Evolutionary conservation across 2,329 filamentous ascomycete genomes (phyloP), one percentile per base, ranked within the genome.

Genomic region (Fusarium nematophilum): DNA sequence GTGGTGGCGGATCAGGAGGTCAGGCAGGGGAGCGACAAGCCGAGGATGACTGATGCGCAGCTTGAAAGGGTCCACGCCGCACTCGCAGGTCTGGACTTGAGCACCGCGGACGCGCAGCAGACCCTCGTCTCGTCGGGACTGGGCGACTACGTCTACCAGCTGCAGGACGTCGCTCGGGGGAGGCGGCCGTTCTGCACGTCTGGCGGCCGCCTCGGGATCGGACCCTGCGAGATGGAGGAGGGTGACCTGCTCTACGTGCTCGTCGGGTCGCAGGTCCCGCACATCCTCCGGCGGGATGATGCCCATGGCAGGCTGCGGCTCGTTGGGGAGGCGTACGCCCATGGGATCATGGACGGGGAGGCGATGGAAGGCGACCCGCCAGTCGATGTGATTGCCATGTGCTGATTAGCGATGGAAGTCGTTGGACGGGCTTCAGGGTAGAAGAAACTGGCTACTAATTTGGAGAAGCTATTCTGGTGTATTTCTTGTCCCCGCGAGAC

Each of bases 291-390:
- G 13, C 44, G 18, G 15, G 36, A 27, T 31, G 11, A n/a, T n/a
- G n/a, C 14, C 15, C 13, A 39, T 17, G 46, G 25, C 34, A 39
- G 36, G 17, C 46, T 49, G 7, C 36, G 31, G 4, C 10, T 49
- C 14, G 17, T 49, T 29, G 46, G 46, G 23, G 46, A 49, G 30
- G 33, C 21, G 10, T 49, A 39, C 23, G 27, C 14, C 4, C 23
- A 49, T 17, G 46, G 46, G n/a, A 40, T 49, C 14, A 49, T 49
- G 46, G 46, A 49, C 30, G 46, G 46, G 14, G 46, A 49, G 14
- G 46, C 46, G 17, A 18, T 49, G 33, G 8, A 49, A 11, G 36
- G 23, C 39, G 26, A 31, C 14, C 26, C 29, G 26, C 39, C 39
- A 14, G 10, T 30, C 11, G 25, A 44, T 13, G 27, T 33, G 21